Conservation (phyloP, 1,284 basidiomycete genomes). For the Trichosporon coremiiforme region DNA sequence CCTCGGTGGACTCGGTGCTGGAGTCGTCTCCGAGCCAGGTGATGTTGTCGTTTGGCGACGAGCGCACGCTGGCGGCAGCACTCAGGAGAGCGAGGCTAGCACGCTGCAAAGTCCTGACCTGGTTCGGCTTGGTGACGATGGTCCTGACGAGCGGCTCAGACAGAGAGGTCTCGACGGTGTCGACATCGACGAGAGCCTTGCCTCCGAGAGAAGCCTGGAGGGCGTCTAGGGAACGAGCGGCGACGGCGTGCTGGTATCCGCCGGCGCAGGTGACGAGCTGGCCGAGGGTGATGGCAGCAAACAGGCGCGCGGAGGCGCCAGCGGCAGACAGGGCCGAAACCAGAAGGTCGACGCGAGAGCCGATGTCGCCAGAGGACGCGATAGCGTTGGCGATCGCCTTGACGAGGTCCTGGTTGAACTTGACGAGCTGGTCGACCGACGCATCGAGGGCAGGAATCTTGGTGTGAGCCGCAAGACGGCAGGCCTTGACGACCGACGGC, state of each 20-base stretch:
- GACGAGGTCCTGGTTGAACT: conserved; percentile 29
- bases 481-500: conserved; percentile 43
- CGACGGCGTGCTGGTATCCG: conserved; percentile 50
- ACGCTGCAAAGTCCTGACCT: conserved; percentile 42
- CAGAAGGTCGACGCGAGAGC: conserved; percentile 28
- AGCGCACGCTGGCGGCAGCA: conserved; percentile 36
- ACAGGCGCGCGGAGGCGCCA: conserved; percentile 23
- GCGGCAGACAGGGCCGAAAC: conserved; percentile 23
- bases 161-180: conserved; percentile 33
- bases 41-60: conserved; percentile 23
- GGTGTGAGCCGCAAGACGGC: conserved; percentile 25
- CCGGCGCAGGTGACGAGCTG: conserved; percentile 29
- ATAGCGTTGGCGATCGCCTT: conserved; percentile 27
- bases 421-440: conserved; percentile 22
- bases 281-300: conserved; percentile 28
- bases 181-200: conserved; percentile 31
- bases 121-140: conserved; percentile 42
- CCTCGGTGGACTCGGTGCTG: conserved; percentile 8
- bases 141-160: conserved; percentile 33
- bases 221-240: conserved; percentile 56
- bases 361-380: conserved; percentile 29
- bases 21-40: conserved; percentile 36
- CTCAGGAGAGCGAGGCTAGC: conserved; percentile 43
- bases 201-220: conserved; percentile 29
- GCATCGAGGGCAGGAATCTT: conserved; percentile 21